Evolutionary conservation across 169 alveolate genomes (phyloP), one percentile per base, ranked within the genome.

Genomic region (Nephromyces sp.): DNA sequence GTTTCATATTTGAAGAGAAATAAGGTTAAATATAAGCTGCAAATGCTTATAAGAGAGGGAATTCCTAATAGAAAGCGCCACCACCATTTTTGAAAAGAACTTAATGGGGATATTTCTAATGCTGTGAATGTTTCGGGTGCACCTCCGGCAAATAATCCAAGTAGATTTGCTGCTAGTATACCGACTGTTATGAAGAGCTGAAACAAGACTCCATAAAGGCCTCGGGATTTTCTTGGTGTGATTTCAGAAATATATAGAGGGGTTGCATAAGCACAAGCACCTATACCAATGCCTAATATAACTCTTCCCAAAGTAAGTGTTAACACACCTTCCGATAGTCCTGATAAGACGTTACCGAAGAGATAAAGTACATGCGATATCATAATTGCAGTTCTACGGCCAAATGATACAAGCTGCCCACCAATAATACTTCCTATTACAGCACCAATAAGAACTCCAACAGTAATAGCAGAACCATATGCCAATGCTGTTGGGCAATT

Each of bases 231-330:
- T 21, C 72, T 76, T 1, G 91, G 89, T 15, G 90, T 81, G 71
- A 90, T 81, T 71, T 90, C 95, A 0, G 90, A 79, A 24, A 88
- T 67, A 76, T 77, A 90, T 85, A 86, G 75, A 3, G 95, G 94
- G 4, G 81, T 89, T 32, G 87, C 62, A 0, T 86, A 92, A 1
- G 94, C 85, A 6, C 76, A 75, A 31, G 87, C 51, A 0, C 95
- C 95, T 51, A 88, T 84, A 6, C 88, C 92, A 52, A 87, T 69
- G 2, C 95, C 95, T 6, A 83, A 81, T 8, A 85, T 67, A 6
- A 88, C 32, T 4, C 95, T 83, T 1, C 92, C 90, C 28, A 84
- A 30, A 52, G 88, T 71, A 6, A 90, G 73, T 21, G 87, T 72
- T n/a, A 72, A 65, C 25, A 74, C 57, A 0, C 75, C 75, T 21